phyloP scores from a whole-genome alignment of 768 basidiomycete species.

The Lactifluus echinatus region DNA sequence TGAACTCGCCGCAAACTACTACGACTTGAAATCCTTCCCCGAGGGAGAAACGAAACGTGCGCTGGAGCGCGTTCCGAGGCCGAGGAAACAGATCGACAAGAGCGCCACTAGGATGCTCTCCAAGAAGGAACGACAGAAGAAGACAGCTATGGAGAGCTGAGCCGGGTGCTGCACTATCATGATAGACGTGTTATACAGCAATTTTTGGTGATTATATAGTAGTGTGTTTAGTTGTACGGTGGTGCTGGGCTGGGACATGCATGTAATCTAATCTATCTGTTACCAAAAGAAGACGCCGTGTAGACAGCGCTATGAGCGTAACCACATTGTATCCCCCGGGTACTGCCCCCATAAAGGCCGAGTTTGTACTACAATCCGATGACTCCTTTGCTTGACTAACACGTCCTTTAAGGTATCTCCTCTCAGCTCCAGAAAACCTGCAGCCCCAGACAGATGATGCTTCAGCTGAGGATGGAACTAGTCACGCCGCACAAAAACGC shows the following conservation, averaged over 20 bases:
- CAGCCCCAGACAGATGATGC: conserved; percentile 40
- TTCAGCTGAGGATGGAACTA: conserved; percentile 53
- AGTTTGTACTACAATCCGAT: conserved; percentile 31
- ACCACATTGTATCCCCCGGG: conserved; percentile 29
- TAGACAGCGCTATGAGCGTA: background rate
- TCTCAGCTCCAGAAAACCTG: conserved; percentile 23
- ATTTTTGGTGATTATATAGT: too few relatives aligned
- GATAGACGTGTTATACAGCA: background rate
- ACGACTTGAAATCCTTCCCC: conserved; percentile 54
- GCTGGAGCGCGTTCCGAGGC: too few relatives aligned
- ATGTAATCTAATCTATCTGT: too few relatives aligned
- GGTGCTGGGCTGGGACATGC: too few relatives aligned
- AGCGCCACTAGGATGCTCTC: too few relatives aligned
- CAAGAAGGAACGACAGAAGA: too few relatives aligned
- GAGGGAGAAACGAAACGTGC: conserved; percentile 66
- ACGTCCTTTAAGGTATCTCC: conserved; percentile 31
- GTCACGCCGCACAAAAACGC: conserved; percentile 23
- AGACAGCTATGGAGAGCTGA: background rate
- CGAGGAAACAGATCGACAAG: too few relatives aligned
- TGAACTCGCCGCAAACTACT: conserved; percentile 58
- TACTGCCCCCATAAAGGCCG: conserved; percentile 45
- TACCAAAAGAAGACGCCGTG: background rate
- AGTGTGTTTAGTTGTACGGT: too few relatives aligned
- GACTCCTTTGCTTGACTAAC: background rate
- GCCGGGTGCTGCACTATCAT: background rate